These are phyloP conservation scores for Silene uniflora DNA, from an alignment of 148 eudicot species.

Conservation along the genomic window DNA sequence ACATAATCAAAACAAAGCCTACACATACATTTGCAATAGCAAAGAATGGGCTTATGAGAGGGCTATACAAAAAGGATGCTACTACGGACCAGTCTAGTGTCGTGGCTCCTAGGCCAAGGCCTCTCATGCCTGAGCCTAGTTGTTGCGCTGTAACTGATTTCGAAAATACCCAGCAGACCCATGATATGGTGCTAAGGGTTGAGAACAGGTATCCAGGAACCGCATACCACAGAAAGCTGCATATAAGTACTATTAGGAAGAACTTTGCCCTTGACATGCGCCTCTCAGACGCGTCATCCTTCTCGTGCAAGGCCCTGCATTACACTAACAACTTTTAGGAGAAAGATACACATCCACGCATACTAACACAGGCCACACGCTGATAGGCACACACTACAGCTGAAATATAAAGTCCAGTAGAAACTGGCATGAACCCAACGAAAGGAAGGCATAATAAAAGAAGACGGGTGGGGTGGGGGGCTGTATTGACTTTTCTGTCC, in stretches of 20 bases:
- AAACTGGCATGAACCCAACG: background rate
- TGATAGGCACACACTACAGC: background rate
- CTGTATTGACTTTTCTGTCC: too few species aligned
- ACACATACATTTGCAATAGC: conserved; percentile 63
- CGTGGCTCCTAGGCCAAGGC: conserved; percentile 75
- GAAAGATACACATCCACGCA: background rate
- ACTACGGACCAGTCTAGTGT: conserved; percentile 86
- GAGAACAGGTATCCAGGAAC: conserved; percentile 83
- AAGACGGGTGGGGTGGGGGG: too few species aligned
- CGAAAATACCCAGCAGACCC: conserved; percentile 83
- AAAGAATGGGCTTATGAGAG: conserved; percentile 74
- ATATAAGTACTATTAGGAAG: conserved; percentile 59
- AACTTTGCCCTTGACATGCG: conserved; percentile 76
- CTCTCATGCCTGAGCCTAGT: conserved; percentile 81
- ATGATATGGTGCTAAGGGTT: conserved; percentile 72
- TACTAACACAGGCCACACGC: background rate
- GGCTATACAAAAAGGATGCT: conserved; percentile 84
- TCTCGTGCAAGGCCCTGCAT: conserved; percentile 86
- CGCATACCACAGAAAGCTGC: conserved; percentile 80
- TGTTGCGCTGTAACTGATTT: conserved; percentile 87
- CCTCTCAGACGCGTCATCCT: conserved; percentile 38
- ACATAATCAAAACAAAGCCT: conserved; percentile 60
- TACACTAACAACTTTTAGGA: conserved; percentile 6
- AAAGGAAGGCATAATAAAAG: background rate
- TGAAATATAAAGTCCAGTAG: background rate